Percentiles rank a stretch among this genome's conserved stretches.
Evolutionary conservation across 2,329 filamentous ascomycete species (phyloP).

Genomic region (Aaosphaeria arxii): DNA sequence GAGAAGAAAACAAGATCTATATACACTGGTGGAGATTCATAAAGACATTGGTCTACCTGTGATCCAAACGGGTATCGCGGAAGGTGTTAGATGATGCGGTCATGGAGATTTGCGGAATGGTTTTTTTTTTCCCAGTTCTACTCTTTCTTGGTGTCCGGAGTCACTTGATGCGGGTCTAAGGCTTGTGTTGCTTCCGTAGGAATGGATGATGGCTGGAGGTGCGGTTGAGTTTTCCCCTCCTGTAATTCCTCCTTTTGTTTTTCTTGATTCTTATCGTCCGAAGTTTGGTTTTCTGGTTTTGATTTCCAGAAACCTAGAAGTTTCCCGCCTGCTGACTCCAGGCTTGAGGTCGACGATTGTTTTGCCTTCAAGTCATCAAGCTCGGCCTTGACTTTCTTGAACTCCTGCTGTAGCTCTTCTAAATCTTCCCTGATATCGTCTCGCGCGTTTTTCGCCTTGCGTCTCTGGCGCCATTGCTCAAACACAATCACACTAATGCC

Average conservation of each 20-base stretch:
- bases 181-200: too few relatives aligned
- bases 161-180: too few relatives aligned
- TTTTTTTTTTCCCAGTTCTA: background rate
- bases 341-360: slow-evolving; percentile 19
- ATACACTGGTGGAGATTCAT: too few relatives aligned
- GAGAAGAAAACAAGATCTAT: too few relatives aligned
- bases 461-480: slow-evolving; percentile 59
- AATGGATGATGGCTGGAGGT: too few relatives aligned
- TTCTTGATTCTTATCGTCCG: background rate
- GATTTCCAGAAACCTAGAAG: slow-evolving; percentile 30
- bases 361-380: slow-evolving; percentile 40
- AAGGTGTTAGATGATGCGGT: too few relatives aligned
- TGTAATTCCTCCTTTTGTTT: slow-evolving; percentile 6
- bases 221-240: too few relatives aligned
- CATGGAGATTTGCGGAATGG: background rate
- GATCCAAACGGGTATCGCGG: too few relatives aligned
- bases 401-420: slow-evolving; percentile 53
- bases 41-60: too few relatives aligned
- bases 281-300: slow-evolving; percentile 2
- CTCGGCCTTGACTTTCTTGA: slow-evolving; percentile 36
- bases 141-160: background rate
- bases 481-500: slow-evolving; percentile 61
- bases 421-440: slow-evolving; percentile 61
- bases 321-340: slow-evolving; percentile 7
- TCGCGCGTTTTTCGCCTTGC: slow-evolving; percentile 58